phyloP scores from a whole-genome alignment of 495 filamentous ascomycete genomes.

The Darksidea phi region DNA sequence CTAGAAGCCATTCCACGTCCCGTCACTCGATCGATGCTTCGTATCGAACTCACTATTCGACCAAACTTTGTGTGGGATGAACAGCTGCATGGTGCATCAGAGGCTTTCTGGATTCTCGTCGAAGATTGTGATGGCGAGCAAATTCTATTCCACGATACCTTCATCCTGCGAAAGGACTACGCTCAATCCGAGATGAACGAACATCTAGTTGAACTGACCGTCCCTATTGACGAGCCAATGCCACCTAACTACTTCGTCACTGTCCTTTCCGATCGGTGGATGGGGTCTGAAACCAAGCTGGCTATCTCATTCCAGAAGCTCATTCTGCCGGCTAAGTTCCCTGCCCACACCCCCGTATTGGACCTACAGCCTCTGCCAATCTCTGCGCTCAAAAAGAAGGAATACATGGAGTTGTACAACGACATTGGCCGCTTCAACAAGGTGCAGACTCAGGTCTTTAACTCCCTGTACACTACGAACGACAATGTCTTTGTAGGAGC shows the following conservation, averaged over 20 bases:
- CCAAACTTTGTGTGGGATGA: slow-evolving; percentile 98
- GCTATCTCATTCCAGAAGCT: slow-evolving; percentile 93
- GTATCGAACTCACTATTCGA: slow-evolving; percentile 86
- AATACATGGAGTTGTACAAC: slow-evolving; percentile 79
- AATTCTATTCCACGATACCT: slow-evolving; percentile 93
- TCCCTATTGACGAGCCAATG: slow-evolving; percentile 95
- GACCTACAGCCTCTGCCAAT: slow-evolving; percentile 90
- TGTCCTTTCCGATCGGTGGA: slow-evolving; percentile 91
- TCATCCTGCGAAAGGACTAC: slow-evolving; percentile 84
- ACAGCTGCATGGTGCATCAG: slow-evolving; percentile 76
- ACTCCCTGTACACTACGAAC: slow-evolving; percentile 82
- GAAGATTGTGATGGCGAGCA: slow-evolving; percentile 98
- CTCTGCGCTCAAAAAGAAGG: slow-evolving; percentile 78
- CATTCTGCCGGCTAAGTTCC: slow-evolving; percentile 91
- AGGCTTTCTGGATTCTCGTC: slow-evolving; percentile 95
- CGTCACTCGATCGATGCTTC: slow-evolving; percentile 93
- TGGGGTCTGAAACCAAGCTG: slow-evolving; percentile 93
- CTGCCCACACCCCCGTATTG: slow-evolving; percentile 82
- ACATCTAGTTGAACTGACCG: slow-evolving; percentile 96
- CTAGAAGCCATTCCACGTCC: slow-evolving; percentile 91
- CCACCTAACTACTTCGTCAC: slow-evolving; percentile 98
- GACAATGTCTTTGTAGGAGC: slow-evolving; percentile 91
- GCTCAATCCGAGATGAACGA: slow-evolving; percentile 79
- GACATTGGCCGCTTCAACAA: slow-evolving; percentile 92
- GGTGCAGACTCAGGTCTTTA: slow-evolving; percentile 95